Base-by-base conservation (phyloP, 768 basidiomycete genomes). In the Lyophyllum atratum region DNA sequence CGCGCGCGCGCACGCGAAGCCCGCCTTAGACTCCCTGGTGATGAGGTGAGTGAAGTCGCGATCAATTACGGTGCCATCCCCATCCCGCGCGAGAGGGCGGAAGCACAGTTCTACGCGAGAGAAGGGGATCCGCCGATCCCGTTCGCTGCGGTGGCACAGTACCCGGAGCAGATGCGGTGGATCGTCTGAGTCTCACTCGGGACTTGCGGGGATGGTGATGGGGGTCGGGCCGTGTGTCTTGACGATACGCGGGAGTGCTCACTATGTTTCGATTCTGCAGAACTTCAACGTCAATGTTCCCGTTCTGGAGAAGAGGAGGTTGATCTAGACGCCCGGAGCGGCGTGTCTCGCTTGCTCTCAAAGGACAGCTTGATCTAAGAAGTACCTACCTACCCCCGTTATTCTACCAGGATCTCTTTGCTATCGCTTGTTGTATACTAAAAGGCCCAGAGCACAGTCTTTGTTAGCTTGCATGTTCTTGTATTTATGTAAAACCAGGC, bases 31-130 rank as follows among this genome's bases (percentile, higher is more conserved):
- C 72, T 81, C 55, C 69, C 72, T 34, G 80, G 80, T 66, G 76
- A 77, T 59, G 80, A 81, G 77, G 80, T 81, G 71, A 78, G 78
- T 77, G 65, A 74, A 66, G 69, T 72, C 57, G 67, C 71, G 57
- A 67, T 72, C 59, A 60, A 61, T 64, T 78, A 77, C 60, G 74
- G 77, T 62, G 66, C 75, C 59, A 70, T 75, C 62, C 60, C 75
- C 59, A 70, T 75, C 62, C 60, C 69, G 58, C 65, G 64, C 8
- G 34, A 60, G 51, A 45, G 56, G 42, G 39, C 42, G 58, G 33
- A 54, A 59, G 64, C 58, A 64, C 17, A 9, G 34, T 37, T 12
- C 14, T 62, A 64, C 52, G 45, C 55, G 42, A 54, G 59, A 42
- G 57, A 55, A 15, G 3, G 14, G 17, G 34, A 4, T 15, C 34